Evolutionary conservation across 257 asterid species (phyloP), one percentile per base, ranked within the genome.

Genomic region (Scutellaria galericulata): DNA sequence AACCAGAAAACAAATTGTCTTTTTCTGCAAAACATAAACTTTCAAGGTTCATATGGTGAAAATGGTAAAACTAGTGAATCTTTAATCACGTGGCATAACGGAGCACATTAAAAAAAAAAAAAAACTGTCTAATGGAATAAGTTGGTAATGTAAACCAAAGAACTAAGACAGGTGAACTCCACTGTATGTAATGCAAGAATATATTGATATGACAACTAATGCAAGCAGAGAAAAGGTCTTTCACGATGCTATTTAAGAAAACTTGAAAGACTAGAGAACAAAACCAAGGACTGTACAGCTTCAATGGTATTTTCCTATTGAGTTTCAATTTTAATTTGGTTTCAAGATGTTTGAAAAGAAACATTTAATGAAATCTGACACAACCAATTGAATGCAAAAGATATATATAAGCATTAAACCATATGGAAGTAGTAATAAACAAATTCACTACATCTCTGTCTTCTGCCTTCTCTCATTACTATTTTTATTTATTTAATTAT

Each of bases 301-400:
- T 61, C 62, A 47, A 35, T 18, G 24, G 61, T 45, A 7, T 11
- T 46, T 48, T 46, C 41, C 9, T 20, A 9, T 42, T 42, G 9
- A 55, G 42, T 39, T 48, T 44, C 35, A 20, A 18, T 40, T 50
- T 53, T 73, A 24, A 37, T 70, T 58, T 47, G 24, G 75, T 31
- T 31, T 71, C 48, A 58, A 70, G 44, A 42, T 9, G 64, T 27
- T 27, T 7, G 9, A 42, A 71, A 71, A 45, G 3, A 15, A 27
- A 22, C 5, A 14, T 7, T 70, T 13, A 10, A 58, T 12, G 2
- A 39, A 39, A 39, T 61, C 66, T 61, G 64, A 22, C 45, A 5
- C 46, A 35, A 5, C 31, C 14, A 60, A 39, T 24, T 13, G 22
- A 60, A 37, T 12, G 37, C 11, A 31, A 45, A 20, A 58, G 13